phyloP scores from a whole-genome alignment of 129 eudicot genomes.

The Flaveria ramosissima region DNA sequence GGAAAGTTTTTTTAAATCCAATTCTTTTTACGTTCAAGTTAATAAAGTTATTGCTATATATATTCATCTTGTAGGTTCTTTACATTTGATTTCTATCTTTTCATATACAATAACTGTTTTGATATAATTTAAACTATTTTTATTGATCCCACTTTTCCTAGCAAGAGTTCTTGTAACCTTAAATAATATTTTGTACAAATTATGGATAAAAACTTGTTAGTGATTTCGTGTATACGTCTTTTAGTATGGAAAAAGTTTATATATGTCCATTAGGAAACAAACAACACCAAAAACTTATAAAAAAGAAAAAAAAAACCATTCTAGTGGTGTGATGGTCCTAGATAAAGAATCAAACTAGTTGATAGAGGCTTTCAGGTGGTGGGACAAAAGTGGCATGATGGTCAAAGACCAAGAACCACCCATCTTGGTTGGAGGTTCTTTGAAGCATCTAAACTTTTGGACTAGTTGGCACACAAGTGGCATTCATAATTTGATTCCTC shows the following conservation, averaged over 20 bases:
- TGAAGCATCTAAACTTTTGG: not conserved
- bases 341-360: not conserved
- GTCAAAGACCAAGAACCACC: not conserved
- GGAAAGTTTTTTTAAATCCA: too few relatives aligned
- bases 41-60: too few relatives aligned
- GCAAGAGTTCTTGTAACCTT: not conserved
- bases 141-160: not conserved
- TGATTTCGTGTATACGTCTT: not conserved
- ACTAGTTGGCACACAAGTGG: conserved; percentile 1
- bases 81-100: too few relatives aligned
- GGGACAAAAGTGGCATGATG: conserved; percentile 1
- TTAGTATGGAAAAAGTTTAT: not conserved
- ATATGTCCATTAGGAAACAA: not conserved
- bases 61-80: too few relatives aligned
- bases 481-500: not conserved
- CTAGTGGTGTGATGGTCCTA: not conserved
- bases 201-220: not conserved
- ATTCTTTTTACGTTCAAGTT: too few relatives aligned
- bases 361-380: not conserved
- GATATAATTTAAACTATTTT: not conserved
- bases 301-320: not conserved
- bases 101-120: too few relatives aligned
- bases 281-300: not conserved
- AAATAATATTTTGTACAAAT: not conserved
- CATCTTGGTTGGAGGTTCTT: not conserved